Evolutionary conservation across 2,329 filamentous ascomycete species (phyloP).

Genomic region (Albophoma yamanashiensis): DNA sequence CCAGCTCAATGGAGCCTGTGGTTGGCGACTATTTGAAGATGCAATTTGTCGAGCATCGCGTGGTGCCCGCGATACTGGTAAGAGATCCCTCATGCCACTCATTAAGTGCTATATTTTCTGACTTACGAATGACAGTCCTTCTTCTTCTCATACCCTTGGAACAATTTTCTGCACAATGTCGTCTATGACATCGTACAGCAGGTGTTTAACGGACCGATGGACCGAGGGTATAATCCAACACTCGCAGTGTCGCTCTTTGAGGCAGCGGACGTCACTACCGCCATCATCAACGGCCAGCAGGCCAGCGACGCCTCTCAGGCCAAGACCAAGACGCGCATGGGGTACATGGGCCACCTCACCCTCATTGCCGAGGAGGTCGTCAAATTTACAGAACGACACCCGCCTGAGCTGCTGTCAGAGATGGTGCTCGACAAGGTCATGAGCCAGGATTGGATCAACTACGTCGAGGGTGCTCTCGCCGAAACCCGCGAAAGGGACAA

Average conservation of each 20-base stretch:
- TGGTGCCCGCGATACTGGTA: conserved; percentile 92
- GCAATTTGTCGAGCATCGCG: conserved; percentile 87
- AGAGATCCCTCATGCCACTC: conserved; percentile 27
- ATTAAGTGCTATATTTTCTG: background rate
- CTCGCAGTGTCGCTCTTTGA: conserved; percentile 91
- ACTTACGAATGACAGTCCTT: conserved; percentile 53
- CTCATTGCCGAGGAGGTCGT: conserved; percentile 97
- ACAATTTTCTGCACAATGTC: conserved; percentile 98
- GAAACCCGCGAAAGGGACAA: conserved; percentile 95
- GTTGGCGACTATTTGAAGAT: conserved; percentile 94
- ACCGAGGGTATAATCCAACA: conserved; percentile 82
- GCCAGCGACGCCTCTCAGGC: conserved; percentile 78
- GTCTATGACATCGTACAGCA: conserved; percentile 99
- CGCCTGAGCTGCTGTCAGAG: conserved; percentile 76
- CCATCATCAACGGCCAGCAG: conserved; percentile 84
- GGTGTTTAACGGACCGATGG: conserved; percentile 97
- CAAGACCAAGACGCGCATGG: conserved; percentile 79
- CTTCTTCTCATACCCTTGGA: conserved; percentile 98
- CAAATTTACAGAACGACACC: conserved; percentile 92
- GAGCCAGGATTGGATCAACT: conserved; percentile 84
- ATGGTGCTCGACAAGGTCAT: conserved; percentile 80
- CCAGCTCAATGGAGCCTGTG: conserved; percentile 46
- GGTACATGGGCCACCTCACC: conserved; percentile 97
- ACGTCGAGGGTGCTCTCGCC: conserved; percentile 84
- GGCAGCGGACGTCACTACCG: conserved; percentile 76